Evolutionary conservation across 352 stramenopile species (phyloP), one percentile per base, ranked within the genome.

Genomic region (Phytophthora rubi): DNA sequence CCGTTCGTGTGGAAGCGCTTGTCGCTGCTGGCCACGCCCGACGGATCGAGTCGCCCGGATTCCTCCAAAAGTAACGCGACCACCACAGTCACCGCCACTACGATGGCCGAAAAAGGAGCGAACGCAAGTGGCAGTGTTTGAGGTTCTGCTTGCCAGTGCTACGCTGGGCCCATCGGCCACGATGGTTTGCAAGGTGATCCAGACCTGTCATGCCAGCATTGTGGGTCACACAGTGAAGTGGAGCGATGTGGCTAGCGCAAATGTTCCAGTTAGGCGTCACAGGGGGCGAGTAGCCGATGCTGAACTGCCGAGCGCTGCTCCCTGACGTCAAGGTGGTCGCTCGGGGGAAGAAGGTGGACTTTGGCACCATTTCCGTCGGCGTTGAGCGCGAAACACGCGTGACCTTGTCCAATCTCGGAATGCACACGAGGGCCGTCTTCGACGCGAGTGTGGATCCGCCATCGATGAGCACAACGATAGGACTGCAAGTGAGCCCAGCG

Each of bases 291-390:
- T 77, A 80, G n/a, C 56, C 59, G 0, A 7, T 69, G 8, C 18
- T 95, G 5, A 71, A 60, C 16, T 93, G 85, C 28, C 79, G 85
- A 15, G 86, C 81, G 0, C 52, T 91, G 2, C 59, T 90, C 2
- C 45, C 73, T 1, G 88, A 94, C 7, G 57, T 78, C 10, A 92
- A 91, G 51, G 77, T 85, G 23, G 63, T 70, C 0, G 65, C 77
- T 18, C 86, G 86, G 23, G 85, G 94, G 28, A 95, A 93, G 64
- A 88, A 84, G 48, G 55, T 97, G 15, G 87, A 96, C 48, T 93
- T 97, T 52, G 91, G 86, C 2, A 87, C 77, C 6, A 84, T 97
- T 28, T 82, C 92, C 0, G 86, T 97, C 4, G 92, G 92, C 2
- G 87, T 93, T 4, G 79, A 88, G 21, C 80, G 76, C 10, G 77